Conservation (phyloP, 768 basidiomycete species). For the Trametes maxima region DNA sequence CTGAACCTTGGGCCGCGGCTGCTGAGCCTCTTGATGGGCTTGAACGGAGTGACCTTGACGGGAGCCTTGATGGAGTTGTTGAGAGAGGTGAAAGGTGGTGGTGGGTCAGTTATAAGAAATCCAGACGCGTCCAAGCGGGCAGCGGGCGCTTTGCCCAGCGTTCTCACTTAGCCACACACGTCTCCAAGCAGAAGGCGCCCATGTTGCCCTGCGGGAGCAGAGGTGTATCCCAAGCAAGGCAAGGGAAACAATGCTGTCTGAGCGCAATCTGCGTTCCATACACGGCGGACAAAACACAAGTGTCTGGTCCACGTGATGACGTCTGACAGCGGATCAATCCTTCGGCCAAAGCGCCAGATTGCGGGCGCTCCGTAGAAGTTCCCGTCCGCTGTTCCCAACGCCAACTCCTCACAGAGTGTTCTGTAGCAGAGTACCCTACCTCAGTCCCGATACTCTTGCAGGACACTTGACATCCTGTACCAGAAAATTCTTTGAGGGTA, state of each 20-base stretch:
- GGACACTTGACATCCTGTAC: too few species aligned
- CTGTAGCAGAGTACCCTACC: too few species aligned
- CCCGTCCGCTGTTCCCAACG: too few species aligned
- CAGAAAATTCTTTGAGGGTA: neutral
- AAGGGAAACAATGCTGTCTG: constrained; percentile 7
- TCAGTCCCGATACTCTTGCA: too few species aligned
- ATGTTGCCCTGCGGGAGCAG: neutral
- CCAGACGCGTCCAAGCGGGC: neutral
- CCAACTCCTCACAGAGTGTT: neutral
- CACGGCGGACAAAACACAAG: constrained; percentile 16
- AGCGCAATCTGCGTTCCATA: constrained; percentile 3
- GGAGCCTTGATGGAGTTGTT: neutral
- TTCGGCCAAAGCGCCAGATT: too few species aligned
- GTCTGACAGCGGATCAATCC: constrained; percentile 2
- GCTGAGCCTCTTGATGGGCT: constrained; percentile 14
- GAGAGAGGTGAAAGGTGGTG: neutral
- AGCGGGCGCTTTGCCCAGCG: constrained; percentile 7
- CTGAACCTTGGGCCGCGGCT: neutral
- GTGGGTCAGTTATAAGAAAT: constrained; percentile 2
- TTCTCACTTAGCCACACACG: constrained; percentile 2
- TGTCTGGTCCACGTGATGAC: constrained; percentile 7
- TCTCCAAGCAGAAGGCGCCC: neutral
- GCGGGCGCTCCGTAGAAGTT: constrained; percentile 5
- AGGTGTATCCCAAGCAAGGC: neutral
- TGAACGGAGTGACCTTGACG: constrained; percentile 10